A percentile compares a stretch with the other conserved stretches of the same genome.
These are phyloP conservation scores for Backusella luteola DNA, from an alignment of 192 early-diverging fungal genomes.

Conservation along the genomic window DNA sequence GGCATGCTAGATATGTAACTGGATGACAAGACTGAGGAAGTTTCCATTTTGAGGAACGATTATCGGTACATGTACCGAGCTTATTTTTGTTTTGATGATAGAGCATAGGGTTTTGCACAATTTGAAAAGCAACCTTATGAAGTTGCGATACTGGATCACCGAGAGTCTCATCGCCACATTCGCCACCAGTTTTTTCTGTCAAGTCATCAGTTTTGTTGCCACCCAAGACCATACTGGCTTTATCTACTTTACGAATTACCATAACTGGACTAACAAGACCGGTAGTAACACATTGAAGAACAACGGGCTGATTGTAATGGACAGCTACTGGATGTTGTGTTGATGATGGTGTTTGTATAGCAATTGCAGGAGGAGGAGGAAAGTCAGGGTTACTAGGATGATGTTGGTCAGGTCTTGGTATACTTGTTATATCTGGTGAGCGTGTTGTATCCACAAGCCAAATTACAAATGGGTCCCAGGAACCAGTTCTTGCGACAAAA, in stretches of 20 bases:
- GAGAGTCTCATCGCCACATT: conserved; percentile 47
- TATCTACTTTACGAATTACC: conserved; percentile 84
- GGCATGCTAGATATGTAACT: conserved; percentile 64
- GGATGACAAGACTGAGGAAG: conserved; percentile 38
- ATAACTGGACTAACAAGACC: conserved; percentile 79
- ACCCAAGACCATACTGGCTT: conserved; percentile 69
- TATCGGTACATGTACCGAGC: not conserved
- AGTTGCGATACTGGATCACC: conserved; percentile 87
- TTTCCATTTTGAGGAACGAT: not conserved
- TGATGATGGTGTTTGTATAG: conserved; percentile 59
- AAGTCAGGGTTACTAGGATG: conserved; percentile 33
- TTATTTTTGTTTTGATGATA: not conserved
- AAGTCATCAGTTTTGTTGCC: conserved; percentile 40
- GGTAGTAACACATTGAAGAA: conserved; percentile 81
- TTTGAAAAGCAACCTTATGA: conserved; percentile 89
- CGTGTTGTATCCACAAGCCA: conserved; percentile 75
- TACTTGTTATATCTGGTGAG: conserved; percentile 34
- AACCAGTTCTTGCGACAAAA: conserved; percentile 67
- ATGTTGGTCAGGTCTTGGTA: conserved; percentile 28
- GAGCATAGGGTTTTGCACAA: conserved; percentile 43
- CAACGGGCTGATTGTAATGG: conserved; percentile 84
- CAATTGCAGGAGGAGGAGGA: conserved; percentile 71
- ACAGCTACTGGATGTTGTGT: conserved; percentile 61
- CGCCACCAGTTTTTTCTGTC: conserved; percentile 27
- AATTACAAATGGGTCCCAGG: conserved; percentile 89